Evolutionary conservation across 1,284 basidiomycete species (phyloP), one percentile per base, ranked within the genome.

Genomic region (Ganoderma lucidum): DNA sequence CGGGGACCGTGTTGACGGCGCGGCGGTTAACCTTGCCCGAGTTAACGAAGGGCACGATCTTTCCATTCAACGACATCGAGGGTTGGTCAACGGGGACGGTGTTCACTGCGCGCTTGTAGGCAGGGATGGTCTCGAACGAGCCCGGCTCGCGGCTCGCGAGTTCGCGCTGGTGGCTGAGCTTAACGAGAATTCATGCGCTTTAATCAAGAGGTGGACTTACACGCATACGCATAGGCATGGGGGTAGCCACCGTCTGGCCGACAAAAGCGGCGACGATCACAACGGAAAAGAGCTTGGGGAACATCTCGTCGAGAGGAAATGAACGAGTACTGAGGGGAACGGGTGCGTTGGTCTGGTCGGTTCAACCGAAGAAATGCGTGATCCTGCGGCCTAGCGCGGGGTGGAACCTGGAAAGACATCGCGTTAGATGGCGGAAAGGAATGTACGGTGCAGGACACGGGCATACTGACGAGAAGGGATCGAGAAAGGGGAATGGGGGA

Each of bases 111-210:
- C 77, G 78, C 71, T 80, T 84, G 76, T 87, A 88, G 32, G 84
- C 83, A 35, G 78, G 79, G 72, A 88, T 86, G 42, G 82, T 83
- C 64, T 85, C 80, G 62, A 87, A 78, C 32, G 84, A 82, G 64
- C 80, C 80, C 48, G 80, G 75, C 60, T 77, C 78, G 67, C 82
- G 83, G 53, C 56, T 68, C 53, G 72, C 75, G 42, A 78, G 17
- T 17, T 74, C 69, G 61, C 71, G 75, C 78, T 81, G 67, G 1
- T 14, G 48, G 65, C 35, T 59, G 17, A 12, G 42, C 60, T 51
- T 68, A 42, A 64, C 45, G 41, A 15, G 8, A 58, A 14, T 19
- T 30, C 10, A 19, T 17, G 17, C 19, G 15, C 42, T 23, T 32
- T 15, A 19, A 62, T 39, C 23, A 70, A 64, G 63, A 15, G 41